Evolutionary conservation across 192 early-diverging fungal genomes (phyloP).

Genomic region (Rhizophagus prolifer): DNA sequence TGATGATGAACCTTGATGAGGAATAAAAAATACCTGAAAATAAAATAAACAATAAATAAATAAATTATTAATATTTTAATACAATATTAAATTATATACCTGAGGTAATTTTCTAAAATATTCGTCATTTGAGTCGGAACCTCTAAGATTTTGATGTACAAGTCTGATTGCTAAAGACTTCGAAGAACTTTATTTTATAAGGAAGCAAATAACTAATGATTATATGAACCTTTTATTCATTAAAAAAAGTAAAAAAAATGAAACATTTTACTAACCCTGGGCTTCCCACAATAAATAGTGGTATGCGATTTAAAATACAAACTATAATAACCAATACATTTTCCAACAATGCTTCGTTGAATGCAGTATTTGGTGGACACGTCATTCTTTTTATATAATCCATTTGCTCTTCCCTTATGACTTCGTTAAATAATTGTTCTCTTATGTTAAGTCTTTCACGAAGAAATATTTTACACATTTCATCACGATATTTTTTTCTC

Average conservation of each 20-base stretch:
- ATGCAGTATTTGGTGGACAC: constrained; percentile 20
- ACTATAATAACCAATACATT: constrained; percentile 29
- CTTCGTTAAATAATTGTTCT: not conserved
- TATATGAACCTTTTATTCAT: too few species aligned
- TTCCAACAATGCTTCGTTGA: constrained; percentile 30
- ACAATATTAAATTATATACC: not conserved
- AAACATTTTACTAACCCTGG: not conserved
- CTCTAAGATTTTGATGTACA: constrained; percentile 30
- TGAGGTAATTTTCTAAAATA: constrained; percentile 31
- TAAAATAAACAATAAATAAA: too few species aligned
- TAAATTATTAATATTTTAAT: too few species aligned
- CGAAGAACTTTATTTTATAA: constrained; percentile 1
- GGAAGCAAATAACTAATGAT: too few species aligned
- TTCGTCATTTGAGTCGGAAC: constrained; percentile 26
- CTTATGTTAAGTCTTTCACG: not conserved
- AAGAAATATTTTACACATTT: constrained; percentile 9
- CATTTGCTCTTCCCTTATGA: constrained; percentile 21
- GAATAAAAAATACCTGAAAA: constrained; percentile 20
- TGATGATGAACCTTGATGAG: constrained; percentile 34
- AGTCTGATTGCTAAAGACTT: constrained; percentile 32
- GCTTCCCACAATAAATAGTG: constrained; percentile 20
- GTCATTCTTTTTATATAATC: constrained; percentile 25
- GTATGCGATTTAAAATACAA: constrained; percentile 22
- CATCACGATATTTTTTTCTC: constrained; percentile 17
- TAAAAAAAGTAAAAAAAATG: too few species aligned